Evolutionary conservation across 495 filamentous ascomycete species (phyloP), one percentile per base, ranked within the genome.

Genomic region (Terfezia boudieri): DNA sequence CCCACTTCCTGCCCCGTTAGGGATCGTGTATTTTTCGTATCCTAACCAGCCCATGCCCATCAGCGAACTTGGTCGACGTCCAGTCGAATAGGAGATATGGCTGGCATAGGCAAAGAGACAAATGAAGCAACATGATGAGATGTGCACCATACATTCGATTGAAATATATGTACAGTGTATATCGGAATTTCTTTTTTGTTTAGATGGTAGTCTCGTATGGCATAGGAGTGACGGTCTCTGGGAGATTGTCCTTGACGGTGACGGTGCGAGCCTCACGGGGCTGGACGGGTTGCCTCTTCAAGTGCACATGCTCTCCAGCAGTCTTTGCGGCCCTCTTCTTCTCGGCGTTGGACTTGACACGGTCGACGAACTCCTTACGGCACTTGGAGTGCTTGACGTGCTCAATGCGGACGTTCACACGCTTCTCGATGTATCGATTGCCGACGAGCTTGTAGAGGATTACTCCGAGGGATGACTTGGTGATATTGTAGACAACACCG

Each of bases 371-470:
- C 67, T 86, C 89, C 60, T 94, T 86, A 65, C 90, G 78, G 66
- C 86, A 94, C 67, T 89, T 82, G 63, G 88, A 95, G 64, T 81
- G 82, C 68, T 76, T 77, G 73, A 96, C 78, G 81, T 98, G 90
- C 81, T 98, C 90, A 71, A 96, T 75, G 68, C 90, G 86, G 73
- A 98, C 76, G 77, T 90, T 95, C 75, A 98, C 77, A 69, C 90
- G 89, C 84, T 98, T 96, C 83, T 96, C 90, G 68, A 98, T 74
- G 79, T 93, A 96, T 61, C 90, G 84, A 79, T 94, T 87, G 74
- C 83, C 81, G 69, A 98, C 90, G 68, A 84, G 81, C 80, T 93
- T 94, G 83, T 95, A 88, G 70, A 98, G 82, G 74, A 95, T 92
- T 70, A 98, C 84, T 69, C 90, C 90, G 67, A 96, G 84, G 61